phyloP scores from a whole-genome alignment of 306 rosid species.

The Vigna nakashimae region DNA sequence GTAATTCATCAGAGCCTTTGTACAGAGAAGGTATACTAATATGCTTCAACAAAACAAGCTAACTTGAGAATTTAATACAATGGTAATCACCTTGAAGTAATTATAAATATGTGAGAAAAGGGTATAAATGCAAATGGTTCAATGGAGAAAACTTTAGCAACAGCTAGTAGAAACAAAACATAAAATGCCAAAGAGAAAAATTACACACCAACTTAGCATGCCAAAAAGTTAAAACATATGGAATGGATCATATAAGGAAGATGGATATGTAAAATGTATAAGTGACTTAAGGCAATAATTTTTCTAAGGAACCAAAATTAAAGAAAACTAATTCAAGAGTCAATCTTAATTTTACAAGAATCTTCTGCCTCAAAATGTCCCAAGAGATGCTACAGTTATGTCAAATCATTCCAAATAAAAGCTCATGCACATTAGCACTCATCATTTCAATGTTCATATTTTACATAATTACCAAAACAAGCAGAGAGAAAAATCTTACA shows the following conservation, averaged over 20 bases:
- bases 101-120: not conserved
- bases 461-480: conserved; percentile 24
- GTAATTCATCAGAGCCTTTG: conserved; percentile 2
- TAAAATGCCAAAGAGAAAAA: not conserved
- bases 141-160: not conserved
- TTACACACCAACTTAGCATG: not conserved
- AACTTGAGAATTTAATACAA: not conserved
- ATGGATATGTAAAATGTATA: not conserved
- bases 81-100: not conserved
- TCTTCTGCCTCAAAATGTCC: conserved; percentile 10
- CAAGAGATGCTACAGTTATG: conserved; percentile 20
- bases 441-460: conserved; percentile 9
- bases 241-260: not conserved
- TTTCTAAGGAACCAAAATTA: not conserved
- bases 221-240: not conserved
- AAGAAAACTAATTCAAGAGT: conserved; percentile 24
- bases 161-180: not conserved
- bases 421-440: conserved; percentile 13
- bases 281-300: not conserved
- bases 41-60: not conserved
- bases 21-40: not conserved
- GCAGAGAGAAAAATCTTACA: conserved; percentile 57
- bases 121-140: not conserved
- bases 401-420: conserved; percentile 34
- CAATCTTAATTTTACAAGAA: conserved; percentile 27